These are phyloP conservation scores for Larix kaempferi DNA, from an alignment of 75 land plant species.

Conservation along the genomic window DNA sequence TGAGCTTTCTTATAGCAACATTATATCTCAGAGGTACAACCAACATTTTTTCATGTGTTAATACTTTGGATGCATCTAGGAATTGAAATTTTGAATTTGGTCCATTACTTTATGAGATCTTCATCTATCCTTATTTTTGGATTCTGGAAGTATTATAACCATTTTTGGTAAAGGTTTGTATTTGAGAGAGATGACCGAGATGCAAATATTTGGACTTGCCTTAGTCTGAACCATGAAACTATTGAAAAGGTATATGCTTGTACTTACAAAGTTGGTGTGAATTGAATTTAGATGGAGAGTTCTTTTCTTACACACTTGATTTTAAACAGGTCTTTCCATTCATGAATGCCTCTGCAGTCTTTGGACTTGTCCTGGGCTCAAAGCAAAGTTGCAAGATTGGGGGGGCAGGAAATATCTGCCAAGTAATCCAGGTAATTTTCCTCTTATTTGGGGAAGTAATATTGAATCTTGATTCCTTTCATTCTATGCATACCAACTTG, in stretches of 20 bases:
- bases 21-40: slow-evolving; percentile 9
- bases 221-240: not conserved
- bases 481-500: too few species aligned
- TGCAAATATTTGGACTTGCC: not conserved
- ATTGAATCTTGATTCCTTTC: too few species aligned
- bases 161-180: not conserved
- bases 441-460: too few species aligned
- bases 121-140: not conserved
- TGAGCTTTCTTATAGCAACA: slow-evolving; percentile 3
- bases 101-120: not conserved
- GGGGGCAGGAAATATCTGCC: not conserved
- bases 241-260: slow-evolving; percentile 4
- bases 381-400: not conserved
- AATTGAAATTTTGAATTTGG: not conserved
- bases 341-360: slow-evolving; percentile 3
- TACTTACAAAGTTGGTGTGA: not conserved
- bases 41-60: not conserved
- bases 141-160: not conserved
- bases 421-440: not conserved
- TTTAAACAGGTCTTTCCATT: not conserved
- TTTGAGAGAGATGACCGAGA: slow-evolving; percentile 3
- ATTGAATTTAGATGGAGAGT: not conserved
- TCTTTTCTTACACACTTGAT: not conserved
- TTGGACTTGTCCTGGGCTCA: not conserved
- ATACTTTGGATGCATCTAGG: not conserved